A percentile compares a stretch with the other conserved stretches of the same genome.
Evolutionary conservation across 2,329 filamentous ascomycete genomes (phyloP).

Genomic region (Colletotrichum sojae): DNA sequence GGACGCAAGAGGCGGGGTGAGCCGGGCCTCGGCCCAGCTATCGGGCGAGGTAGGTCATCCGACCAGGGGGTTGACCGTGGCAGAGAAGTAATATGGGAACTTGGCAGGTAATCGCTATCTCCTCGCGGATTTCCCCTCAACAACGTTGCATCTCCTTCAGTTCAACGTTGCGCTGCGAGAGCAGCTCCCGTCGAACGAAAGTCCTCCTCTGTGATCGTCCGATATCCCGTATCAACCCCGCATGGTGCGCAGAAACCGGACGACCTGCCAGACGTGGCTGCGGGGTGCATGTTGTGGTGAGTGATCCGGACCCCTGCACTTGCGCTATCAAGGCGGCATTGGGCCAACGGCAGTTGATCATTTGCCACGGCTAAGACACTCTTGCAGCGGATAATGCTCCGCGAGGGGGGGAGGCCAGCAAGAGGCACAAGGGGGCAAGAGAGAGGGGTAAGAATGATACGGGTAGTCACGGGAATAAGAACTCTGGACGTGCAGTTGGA

Average conservation of each 20-base stretch:
- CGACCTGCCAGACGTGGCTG: conserved; percentile 34
- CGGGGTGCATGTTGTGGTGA: conserved; percentile 31
- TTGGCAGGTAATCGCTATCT: neutral
- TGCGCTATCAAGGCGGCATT: conserved; percentile 26
- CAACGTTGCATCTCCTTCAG: conserved; percentile 2
- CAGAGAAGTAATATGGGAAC: neutral
- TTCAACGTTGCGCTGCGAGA: conserved; percentile 38
- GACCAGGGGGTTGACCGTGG: neutral
- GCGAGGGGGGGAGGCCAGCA: neutral
- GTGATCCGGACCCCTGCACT: conserved; percentile 23
- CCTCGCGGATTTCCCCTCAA: conserved; percentile 1
- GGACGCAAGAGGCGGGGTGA: conserved; percentile 20
- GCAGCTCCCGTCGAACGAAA: conserved; percentile 20
- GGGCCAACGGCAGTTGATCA: conserved; percentile 26
- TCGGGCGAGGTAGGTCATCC: conserved; percentile 27
- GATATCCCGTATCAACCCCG: conserved; percentile 28
- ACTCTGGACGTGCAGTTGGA: neutral
- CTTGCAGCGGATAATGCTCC: neutral
- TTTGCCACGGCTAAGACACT: conserved; percentile 15
- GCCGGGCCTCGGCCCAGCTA: conserved; percentile 34
- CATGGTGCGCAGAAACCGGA: conserved; percentile 10
- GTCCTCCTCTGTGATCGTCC: conserved; percentile 19
- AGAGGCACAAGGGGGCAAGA: neutral
- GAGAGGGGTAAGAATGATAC: conserved; percentile 6
- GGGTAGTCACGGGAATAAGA: conserved; percentile 1